Evolutionary conservation across 371 early-diverging fungal genomes (phyloP).

Genomic region (Mortierella sp.): DNA sequence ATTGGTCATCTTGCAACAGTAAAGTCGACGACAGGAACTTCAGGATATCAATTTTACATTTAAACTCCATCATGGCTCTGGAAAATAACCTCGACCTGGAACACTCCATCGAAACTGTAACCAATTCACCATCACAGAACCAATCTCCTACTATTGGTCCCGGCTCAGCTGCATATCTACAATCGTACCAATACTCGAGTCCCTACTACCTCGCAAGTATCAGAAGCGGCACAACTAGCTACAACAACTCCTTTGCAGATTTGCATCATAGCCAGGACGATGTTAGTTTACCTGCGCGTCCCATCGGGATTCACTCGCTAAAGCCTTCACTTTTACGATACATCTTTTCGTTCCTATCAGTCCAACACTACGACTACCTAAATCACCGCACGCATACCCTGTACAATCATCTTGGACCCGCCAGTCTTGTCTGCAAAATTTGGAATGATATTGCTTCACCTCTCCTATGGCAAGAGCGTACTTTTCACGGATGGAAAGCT

Average conservation of each 20-base stretch:
- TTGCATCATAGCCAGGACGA: slow-evolving; percentile 21
- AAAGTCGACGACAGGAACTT: too few relatives aligned
- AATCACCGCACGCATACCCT: slow-evolving; percentile 54
- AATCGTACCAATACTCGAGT: slow-evolving; percentile 32
- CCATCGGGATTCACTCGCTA: slow-evolving; percentile 48
- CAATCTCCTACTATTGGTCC: neutral
- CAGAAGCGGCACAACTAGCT: slow-evolving; percentile 13
- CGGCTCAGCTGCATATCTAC: slow-evolving; percentile 1
- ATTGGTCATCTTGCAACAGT: too few relatives aligned
- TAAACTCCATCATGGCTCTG: slow-evolving; percentile 33
- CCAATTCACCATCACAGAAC: slow-evolving; percentile 15
- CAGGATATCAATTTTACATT: neutral
- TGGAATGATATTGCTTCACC: slow-evolving; percentile 55
- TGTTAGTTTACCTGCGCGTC: neutral
- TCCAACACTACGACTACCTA: slow-evolving; percentile 55
- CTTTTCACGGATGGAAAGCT: slow-evolving; percentile 57
- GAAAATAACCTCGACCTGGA: slow-evolving; percentile 34
- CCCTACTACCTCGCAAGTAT: slow-evolving; percentile 26
- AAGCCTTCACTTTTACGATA: slow-evolving; percentile 47
- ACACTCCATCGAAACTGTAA: slow-evolving; percentile 31
- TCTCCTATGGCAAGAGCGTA: slow-evolving; percentile 54
- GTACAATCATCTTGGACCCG: slow-evolving; percentile 54
- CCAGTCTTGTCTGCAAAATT: slow-evolving; percentile 43
- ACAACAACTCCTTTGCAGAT: slow-evolving; percentile 32
- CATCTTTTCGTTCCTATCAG: slow-evolving; percentile 49